A percentile compares a stretch with the other conserved stretches of the same genome.
Evolutionary conservation across 2,329 filamentous ascomycete species (phyloP).

Genomic region (Magnaporthiopsis rhizophila): DNA sequence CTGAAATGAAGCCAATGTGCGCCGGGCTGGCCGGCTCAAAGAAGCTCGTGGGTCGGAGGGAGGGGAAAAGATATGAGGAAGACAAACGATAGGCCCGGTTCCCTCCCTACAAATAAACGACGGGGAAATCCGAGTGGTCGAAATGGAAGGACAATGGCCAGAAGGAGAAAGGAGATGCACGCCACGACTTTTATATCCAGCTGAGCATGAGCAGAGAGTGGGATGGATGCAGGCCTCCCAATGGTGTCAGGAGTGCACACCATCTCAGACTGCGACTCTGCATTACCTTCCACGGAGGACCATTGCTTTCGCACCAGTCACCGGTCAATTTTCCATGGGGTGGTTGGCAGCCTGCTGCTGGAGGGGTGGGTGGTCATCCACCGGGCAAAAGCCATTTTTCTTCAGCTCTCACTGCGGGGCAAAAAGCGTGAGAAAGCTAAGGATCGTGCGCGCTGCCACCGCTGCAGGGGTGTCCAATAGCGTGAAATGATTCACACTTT

Average conservation of each 20-base stretch:
- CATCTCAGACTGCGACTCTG: not conserved
- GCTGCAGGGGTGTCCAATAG: not conserved
- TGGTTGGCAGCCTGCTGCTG: not conserved
- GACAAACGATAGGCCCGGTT: constrained; percentile 1
- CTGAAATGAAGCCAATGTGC: constrained; percentile 4
- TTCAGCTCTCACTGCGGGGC: not conserved
- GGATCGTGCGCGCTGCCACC: not conserved
- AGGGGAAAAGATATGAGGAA: constrained; percentile 8
- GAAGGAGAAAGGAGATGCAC: not conserved
- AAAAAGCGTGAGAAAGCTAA: not conserved
- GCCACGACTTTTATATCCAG: not conserved
- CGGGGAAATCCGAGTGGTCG: constrained; percentile 5
- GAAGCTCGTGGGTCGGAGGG: constrained; percentile 3
- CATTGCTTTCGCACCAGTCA: not conserved
- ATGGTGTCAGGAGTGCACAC: not conserved
- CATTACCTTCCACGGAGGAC: not conserved
- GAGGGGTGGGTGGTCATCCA: not conserved
- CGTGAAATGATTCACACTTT: not conserved
- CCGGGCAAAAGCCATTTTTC: not conserved
- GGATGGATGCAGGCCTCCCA: not conserved
- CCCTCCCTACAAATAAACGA: constrained; percentile 2
- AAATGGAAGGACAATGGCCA: not conserved
- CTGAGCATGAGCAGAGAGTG: not conserved
- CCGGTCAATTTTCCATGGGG: not conserved
- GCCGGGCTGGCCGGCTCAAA: constrained; percentile 24